Evolutionary conservation across 2,329 filamentous ascomycete genomes (phyloP).

Genomic region (Remersonia thermophila): DNA sequence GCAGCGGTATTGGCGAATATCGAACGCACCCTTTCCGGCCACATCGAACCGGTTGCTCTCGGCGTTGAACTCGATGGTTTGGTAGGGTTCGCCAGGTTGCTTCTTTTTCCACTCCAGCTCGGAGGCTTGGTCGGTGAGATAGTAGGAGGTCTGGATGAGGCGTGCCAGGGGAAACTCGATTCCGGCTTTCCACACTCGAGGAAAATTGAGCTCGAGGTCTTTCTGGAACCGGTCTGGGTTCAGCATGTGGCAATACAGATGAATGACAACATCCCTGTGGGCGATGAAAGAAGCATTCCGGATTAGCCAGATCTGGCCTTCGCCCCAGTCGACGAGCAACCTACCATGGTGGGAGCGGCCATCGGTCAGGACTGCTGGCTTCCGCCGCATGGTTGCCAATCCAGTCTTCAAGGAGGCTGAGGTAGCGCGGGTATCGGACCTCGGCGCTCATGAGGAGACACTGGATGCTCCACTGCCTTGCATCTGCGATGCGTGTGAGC

Average conservation of each 20-base stretch:
- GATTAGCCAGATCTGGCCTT: no score
- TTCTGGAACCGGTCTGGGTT: constrained; percentile 1
- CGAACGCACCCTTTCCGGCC: not conserved
- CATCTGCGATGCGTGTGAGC: not conserved
- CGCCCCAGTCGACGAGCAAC: constrained; percentile 1
- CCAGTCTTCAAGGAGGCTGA: constrained; percentile 4
- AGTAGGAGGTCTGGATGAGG: not conserved
- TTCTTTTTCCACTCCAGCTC: not conserved
- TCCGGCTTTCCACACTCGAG: constrained; percentile 1
- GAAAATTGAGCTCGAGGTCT: constrained; percentile 3
- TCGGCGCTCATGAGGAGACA: constrained; percentile 9
- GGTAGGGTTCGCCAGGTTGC: constrained; percentile 4
- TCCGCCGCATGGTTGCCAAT: not conserved
- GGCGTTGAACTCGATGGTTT: constrained; percentile 1
- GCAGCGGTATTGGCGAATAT: constrained; percentile 3
- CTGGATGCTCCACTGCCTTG: constrained; percentile 4
- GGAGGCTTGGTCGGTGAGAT: constrained; percentile 1
- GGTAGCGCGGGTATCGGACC: constrained; percentile 9
- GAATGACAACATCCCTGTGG: no score
- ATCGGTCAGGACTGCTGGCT: not conserved
- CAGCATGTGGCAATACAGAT: constrained; percentile 8
- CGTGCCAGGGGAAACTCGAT: constrained; percentile 7
- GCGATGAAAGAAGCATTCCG: no score
- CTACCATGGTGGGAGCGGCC: constrained; percentile 10
- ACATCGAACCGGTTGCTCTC: not conserved